phyloP scores from a whole-genome alignment of 2,329 filamentous ascomycete species.

The Dendrostoma leiphaemia region DNA sequence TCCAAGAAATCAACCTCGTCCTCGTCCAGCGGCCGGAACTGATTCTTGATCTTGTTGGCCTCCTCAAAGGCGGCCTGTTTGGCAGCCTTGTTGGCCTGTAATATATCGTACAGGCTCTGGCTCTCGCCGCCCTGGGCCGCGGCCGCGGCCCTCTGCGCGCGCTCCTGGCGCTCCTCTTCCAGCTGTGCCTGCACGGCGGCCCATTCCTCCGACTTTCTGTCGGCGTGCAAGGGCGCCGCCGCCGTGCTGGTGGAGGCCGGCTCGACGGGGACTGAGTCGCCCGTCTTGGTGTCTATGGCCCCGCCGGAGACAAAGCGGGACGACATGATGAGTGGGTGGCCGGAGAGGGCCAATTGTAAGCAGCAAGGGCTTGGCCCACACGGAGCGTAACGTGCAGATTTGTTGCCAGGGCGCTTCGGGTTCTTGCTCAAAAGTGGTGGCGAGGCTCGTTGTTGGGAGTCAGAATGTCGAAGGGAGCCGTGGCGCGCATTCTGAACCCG shows the following conservation, averaged over 20 bases:
- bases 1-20: conserved; percentile 77
- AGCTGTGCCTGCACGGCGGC: conserved; percentile 63
- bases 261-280: conserved; percentile 24
- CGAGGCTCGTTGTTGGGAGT: too few species aligned
- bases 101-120: conserved; percentile 66
- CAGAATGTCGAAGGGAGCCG: too few species aligned
- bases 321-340: conserved; percentile 37
- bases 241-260: neutral
- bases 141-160: conserved; percentile 40
- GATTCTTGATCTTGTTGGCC: conserved; percentile 66
- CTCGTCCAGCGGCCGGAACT: conserved; percentile 75
- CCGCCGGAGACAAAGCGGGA: conserved; percentile 57
- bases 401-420: neutral
- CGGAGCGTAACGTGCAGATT: too few species aligned
- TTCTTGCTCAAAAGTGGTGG: neutral
- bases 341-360: too few species aligned
- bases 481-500: too few species aligned
- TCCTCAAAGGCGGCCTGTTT: conserved; percentile 84
- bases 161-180: conserved; percentile 55
- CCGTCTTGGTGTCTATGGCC: conserved; percentile 42
- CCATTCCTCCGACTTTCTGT: conserved; percentile 51
- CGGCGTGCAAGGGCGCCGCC: conserved; percentile 17
- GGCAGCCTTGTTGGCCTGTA: conserved; percentile 82
- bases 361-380: too few species aligned
- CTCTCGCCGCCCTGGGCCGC: conserved; percentile 30